A percentile compares a stretch with the other conserved stretches of the same genome.
Conservation (phyloP, 306 rosid genomes). For the Ochetophila trinervis region DNA sequence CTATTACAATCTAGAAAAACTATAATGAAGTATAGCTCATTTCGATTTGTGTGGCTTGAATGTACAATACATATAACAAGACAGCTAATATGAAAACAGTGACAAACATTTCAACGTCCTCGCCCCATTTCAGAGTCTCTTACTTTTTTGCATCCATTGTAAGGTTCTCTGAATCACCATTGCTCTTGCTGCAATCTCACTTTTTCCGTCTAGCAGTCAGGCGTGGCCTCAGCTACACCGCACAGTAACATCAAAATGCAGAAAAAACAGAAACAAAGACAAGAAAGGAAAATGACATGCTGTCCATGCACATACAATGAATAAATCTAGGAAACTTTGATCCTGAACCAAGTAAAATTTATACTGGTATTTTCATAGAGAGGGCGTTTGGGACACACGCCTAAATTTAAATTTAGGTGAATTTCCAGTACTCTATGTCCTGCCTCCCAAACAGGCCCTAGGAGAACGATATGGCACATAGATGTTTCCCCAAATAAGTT, state of each 20-base stretch:
- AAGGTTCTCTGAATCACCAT: slow-evolving; percentile 22
- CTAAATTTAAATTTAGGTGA: no score
- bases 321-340: neutral
- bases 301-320: neutral
- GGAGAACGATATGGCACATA: neutral
- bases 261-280: neutral
- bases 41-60: no score
- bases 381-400: neutral
- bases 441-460: no score
- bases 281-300: no score
- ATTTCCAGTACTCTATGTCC: no score
- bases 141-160: slow-evolving; percentile 14
- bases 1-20: no score
- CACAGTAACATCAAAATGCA: neutral
- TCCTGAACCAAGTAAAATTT: neutral
- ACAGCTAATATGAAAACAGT: neutral
- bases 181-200: slow-evolving; percentile 28
- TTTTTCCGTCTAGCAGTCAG: slow-evolving; percentile 44
- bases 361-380: neutral
- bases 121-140: slow-evolving; percentile 29
- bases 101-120: slow-evolving; percentile 30
- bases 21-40: no score
- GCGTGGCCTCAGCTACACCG: slow-evolving; percentile 64
- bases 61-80: neutral
- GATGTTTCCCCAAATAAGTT: neutral